Percentiles rank a stretch among this genome's conserved stretches.
phyloP scores from a whole-genome alignment of 1,139 yeast species.

The Blastobotrys capitulatus region DNA sequence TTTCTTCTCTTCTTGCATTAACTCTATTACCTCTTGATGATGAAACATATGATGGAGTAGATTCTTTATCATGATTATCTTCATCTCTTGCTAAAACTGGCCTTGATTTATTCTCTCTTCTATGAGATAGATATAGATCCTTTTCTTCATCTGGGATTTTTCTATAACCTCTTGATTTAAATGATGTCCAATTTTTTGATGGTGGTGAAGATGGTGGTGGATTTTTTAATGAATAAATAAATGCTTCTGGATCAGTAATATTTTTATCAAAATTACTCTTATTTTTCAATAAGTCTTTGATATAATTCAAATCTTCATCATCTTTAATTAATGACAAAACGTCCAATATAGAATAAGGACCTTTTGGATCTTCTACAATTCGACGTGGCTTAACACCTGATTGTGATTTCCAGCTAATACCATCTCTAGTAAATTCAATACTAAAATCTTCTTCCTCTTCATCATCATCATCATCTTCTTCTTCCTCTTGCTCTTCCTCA shows the following conservation, averaged over 20 bases:
- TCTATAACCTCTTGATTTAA: conserved; percentile 65
- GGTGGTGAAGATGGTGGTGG: background rate
- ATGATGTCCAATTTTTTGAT: conserved; percentile 35
- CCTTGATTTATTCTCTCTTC: conserved; percentile 47
- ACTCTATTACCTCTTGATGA: conserved; percentile 80
- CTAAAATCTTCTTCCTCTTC: background rate
- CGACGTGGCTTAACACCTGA: background rate
- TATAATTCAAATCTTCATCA: conserved; percentile 60
- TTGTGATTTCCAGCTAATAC: conserved; percentile 5
- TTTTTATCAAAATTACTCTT: conserved; percentile 11
- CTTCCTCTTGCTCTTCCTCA: too few relatives aligned
- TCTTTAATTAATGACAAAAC: conserved; percentile 56
- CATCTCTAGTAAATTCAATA: background rate
- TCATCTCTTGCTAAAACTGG: conserved; percentile 17
- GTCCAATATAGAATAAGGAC: conserved; percentile 4
- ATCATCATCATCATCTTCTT: background rate
- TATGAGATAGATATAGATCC: conserved; percentile 73
- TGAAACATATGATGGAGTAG: conserved; percentile 36
- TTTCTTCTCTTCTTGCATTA: conserved; percentile 82
- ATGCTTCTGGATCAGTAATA: conserved; percentile 46
- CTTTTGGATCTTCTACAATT: conserved; percentile 3
- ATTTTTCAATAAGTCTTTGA: conserved; percentile 45
- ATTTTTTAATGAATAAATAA: conserved; percentile 63
- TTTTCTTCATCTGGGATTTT: conserved; percentile 72
- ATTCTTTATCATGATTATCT: background rate